Conservation (phyloP, 768 basidiomycete species). For the Rhodotorula toruloides region DNA sequence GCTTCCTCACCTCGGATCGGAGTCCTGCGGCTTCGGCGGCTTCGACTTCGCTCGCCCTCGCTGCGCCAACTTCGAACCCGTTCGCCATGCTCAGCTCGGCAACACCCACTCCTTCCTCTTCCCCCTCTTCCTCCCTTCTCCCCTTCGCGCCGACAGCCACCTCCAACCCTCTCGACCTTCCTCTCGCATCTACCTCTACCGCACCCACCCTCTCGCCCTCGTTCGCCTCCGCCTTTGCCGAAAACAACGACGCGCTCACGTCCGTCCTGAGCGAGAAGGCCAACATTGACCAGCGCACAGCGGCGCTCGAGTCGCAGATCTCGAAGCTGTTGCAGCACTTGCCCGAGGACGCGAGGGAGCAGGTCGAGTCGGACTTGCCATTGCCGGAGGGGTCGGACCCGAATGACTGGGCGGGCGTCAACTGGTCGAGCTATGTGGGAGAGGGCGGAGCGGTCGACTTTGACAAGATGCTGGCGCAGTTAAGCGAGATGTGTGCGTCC, state of each 20-base stretch:
- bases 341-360: constrained; percentile 29
- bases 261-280: constrained; percentile 20
- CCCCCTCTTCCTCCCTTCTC: background rate
- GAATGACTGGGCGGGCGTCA: constrained; percentile 10
- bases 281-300: constrained; percentile 29
- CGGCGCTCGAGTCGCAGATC: constrained; percentile 35
- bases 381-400: background rate
- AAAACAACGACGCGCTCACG: constrained; percentile 13
- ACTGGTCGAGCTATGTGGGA: background rate
- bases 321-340: constrained; percentile 23
- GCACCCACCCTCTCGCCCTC: constrained; percentile 16
- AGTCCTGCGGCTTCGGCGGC: background rate
- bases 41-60: background rate
- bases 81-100: background rate
- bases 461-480: constrained; percentile 35
- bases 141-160: background rate
- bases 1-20: constrained; percentile 7
- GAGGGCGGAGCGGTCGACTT: constrained; percentile 25
- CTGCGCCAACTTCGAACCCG: background rate
- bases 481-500: constrained; percentile 12
- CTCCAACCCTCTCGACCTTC: background rate
- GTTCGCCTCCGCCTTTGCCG: constrained; percentile 5
- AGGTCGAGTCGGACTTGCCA: constrained; percentile 9
- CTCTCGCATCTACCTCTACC: background rate
- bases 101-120: background rate